A percentile compares a stretch with the other conserved stretches of the same genome.
Conservation (phyloP, 2,329 filamentous ascomycete genomes). For the Juglanconis juglandina region DNA sequence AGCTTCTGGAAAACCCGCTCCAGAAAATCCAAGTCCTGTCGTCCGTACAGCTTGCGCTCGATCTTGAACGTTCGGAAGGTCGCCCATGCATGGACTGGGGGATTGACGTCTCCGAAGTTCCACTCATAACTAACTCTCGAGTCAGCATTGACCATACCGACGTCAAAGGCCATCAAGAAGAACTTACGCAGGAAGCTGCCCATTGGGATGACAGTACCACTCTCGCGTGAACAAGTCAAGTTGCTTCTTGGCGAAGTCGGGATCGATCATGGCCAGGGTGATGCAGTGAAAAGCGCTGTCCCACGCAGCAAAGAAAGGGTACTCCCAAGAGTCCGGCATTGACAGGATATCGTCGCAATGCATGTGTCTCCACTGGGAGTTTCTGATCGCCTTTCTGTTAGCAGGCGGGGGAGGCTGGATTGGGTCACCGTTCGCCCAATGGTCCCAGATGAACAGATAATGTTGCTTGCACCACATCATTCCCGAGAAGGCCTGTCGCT, state of each 20-base stretch:
- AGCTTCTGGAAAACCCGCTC: constrained; percentile 96
- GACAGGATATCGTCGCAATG: constrained; percentile 92
- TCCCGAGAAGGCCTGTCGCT: constrained; percentile 87
- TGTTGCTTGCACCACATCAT: constrained; percentile 99
- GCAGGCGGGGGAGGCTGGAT: constrained; percentile 81
- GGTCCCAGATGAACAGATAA: constrained; percentile 95
- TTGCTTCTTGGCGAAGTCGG: constrained; percentile 97
- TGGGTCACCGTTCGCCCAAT: constrained; percentile 95
- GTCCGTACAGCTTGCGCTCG: constrained; percentile 93
- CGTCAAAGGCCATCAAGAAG: neutral
- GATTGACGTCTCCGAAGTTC: constrained; percentile 98
- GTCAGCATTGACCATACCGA: neutral
- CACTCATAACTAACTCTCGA: constrained; percentile 67
- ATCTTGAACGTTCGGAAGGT: constrained; percentile 97
- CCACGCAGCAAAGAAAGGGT: constrained; percentile 97
- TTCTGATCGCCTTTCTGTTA: constrained; percentile 75
- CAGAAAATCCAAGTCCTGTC: constrained; percentile 90
- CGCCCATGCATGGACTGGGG: constrained; percentile 93
- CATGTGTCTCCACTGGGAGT: constrained; percentile 90
- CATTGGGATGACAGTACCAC: constrained; percentile 99
- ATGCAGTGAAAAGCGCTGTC: constrained; percentile 97
- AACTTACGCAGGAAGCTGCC: constrained; percentile 79
- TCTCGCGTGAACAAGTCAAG: constrained; percentile 92
- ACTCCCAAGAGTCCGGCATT: constrained; percentile 99
- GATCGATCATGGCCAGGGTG: constrained; percentile 92